Evolutionary conservation across 2,329 filamentous ascomycete species (phyloP).

Genomic region (Calonectria multiphialidica): DNA sequence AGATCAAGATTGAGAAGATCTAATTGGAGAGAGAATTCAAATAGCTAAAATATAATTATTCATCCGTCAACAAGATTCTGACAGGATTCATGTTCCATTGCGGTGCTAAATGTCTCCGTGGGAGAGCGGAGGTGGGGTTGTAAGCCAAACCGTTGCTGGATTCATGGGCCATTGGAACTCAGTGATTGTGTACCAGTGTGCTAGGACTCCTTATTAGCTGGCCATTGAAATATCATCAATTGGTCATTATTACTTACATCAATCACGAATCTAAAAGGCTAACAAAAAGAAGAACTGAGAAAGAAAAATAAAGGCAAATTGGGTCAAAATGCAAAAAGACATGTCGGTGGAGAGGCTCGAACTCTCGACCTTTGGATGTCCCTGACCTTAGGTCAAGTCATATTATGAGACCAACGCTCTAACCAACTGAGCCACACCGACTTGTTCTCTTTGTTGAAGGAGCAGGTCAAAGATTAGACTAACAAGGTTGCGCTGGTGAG

Average conservation of each 20-base stretch:
- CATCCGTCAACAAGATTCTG: background rate
- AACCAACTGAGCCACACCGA: conserved; percentile 53
- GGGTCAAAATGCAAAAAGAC: conserved; percentile 13
- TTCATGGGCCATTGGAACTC: no score
- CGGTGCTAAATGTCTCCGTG: background rate
- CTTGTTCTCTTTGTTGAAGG: conserved; percentile 20
- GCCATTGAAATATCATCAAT: no score
- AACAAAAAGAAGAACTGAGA: background rate
- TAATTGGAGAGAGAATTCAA: background rate
- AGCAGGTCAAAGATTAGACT: background rate
- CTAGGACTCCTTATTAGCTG: no score
- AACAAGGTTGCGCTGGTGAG: background rate
- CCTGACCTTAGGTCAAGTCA: conserved; percentile 37
- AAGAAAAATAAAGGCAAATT: background rate
- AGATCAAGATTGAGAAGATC: conserved; percentile 53
- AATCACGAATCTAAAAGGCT: no score
- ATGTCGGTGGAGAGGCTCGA: conserved; percentile 42
- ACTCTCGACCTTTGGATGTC: conserved; percentile 46
- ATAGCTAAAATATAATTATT: background rate
- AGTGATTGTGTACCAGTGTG: no score
- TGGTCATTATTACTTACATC: no score
- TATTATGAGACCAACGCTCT: conserved; percentile 53
- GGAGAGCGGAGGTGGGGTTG: no score
- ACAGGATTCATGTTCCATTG: background rate
- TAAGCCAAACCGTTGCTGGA: background rate